phyloP scores from a whole-genome alignment of 129 eudicot genomes.

The Centrapalus pauciflorus region DNA sequence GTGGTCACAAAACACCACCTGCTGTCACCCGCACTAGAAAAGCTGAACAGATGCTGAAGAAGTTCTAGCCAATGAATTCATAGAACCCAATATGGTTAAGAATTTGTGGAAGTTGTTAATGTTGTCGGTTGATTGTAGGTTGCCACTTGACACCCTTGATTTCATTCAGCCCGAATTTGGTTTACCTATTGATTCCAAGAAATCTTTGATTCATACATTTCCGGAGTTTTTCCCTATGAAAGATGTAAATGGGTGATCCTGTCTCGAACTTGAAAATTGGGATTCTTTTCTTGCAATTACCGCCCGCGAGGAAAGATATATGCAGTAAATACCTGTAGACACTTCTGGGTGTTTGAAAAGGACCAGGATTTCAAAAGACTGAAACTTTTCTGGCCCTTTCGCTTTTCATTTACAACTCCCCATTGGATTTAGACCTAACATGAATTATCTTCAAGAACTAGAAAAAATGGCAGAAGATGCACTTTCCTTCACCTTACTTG shows the following conservation, averaged over 20 bases:
- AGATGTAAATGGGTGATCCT: slow-evolving; percentile 44
- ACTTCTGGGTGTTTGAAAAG: slow-evolving; percentile 19
- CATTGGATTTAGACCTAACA: slow-evolving; percentile 77
- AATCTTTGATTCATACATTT: slow-evolving; percentile 52
- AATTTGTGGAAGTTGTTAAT: slow-evolving; percentile 74
- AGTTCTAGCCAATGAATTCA: slow-evolving; percentile 41
- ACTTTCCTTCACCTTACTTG: slow-evolving; percentile 82
- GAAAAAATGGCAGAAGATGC: slow-evolving; percentile 80
- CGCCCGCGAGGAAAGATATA: slow-evolving; percentile 62
- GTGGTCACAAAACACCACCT: slow-evolving; percentile 60
- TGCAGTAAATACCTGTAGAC: slow-evolving; percentile 26
- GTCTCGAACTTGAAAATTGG: slow-evolving; percentile 71
- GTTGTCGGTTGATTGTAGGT: slow-evolving; percentile 81
- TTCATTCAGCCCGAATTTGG: slow-evolving; percentile 61
- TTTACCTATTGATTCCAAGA: slow-evolving; percentile 59
- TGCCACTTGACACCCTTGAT: slow-evolving; percentile 66
- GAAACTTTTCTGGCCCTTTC: slow-evolving; percentile 66
- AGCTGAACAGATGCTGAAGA: slow-evolving; percentile 55
- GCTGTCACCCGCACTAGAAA: slow-evolving; percentile 49
- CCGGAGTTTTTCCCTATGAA: slow-evolving; percentile 58
- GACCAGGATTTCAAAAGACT: slow-evolving; percentile 61
- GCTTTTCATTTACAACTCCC: slow-evolving; percentile 69
- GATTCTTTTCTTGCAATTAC: slow-evolving; percentile 76
- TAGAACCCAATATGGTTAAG: slow-evolving; percentile 84
- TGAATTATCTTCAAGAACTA: slow-evolving; percentile 77